Evolutionary conservation across 2,329 filamentous ascomycete species (phyloP).

Genomic region (Sarocladiaceae sp.): DNA sequence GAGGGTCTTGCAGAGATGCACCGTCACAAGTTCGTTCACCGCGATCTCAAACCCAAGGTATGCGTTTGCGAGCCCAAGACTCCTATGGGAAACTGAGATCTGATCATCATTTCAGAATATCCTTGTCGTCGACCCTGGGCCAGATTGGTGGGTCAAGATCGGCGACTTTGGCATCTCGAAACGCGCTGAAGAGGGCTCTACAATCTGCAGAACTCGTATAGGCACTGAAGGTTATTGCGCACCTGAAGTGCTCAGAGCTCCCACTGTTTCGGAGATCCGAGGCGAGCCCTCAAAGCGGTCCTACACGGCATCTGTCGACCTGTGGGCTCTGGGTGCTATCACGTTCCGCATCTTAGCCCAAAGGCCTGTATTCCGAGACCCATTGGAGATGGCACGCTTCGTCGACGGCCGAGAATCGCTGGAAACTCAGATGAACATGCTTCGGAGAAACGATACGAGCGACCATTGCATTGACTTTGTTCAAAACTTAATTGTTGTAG

Average conservation of each 20-base stretch:
- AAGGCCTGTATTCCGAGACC: neutral
- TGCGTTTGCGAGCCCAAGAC: neutral
- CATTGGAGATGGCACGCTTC: neutral
- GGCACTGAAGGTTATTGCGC: slow-evolving; percentile 2
- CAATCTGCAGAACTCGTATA: neutral
- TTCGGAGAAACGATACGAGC: neutral
- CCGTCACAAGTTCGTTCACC: slow-evolving; percentile 15
- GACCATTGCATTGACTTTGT: neutral
- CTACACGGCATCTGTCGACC: neutral
- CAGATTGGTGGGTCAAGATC: slow-evolving; percentile 16
- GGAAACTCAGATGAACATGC: neutral
- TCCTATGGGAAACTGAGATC: neutral
- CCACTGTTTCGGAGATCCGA: neutral
- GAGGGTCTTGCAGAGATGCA: slow-evolving; percentile 16
- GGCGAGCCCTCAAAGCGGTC: neutral
- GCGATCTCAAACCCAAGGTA: slow-evolving; percentile 15
- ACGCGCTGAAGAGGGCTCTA: neutral
- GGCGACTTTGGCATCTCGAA: slow-evolving; percentile 12
- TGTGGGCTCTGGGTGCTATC: slow-evolving; percentile 2
- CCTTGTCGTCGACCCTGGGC: slow-evolving; percentile 14
- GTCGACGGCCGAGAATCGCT: neutral
- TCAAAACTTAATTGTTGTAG: neutral
- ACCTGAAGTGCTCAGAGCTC: neutral
- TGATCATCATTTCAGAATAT: too few relatives aligned
- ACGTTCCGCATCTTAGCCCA: neutral